Percentiles rank a stretch among this genome's conserved stretches.
Conservation (phyloP, 2,329 filamentous ascomycete genomes). For the Microcyclospora pomicola region DNA sequence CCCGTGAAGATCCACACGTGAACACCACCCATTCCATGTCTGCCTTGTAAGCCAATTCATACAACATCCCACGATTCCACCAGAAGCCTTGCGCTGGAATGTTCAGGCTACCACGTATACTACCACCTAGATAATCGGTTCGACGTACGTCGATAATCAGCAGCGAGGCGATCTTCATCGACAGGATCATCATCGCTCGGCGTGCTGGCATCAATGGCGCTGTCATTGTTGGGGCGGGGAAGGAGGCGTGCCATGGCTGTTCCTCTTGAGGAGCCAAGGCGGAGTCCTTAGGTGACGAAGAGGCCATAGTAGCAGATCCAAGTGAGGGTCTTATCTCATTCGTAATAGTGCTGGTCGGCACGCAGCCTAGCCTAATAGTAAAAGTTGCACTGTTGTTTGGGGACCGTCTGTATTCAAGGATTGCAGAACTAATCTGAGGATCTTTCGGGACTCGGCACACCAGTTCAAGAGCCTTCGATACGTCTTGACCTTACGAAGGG, state of each 20-base stretch:
- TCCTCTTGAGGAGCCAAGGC: constrained; percentile 1
- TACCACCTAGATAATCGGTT: constrained; percentile 34
- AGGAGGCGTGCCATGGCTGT: constrained; percentile 28
- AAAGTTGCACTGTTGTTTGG: no score
- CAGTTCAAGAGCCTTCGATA: no score
- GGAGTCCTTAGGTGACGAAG: no score
- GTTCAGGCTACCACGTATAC: constrained; percentile 32
- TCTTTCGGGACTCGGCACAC: no score
- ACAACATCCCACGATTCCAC: constrained; percentile 31
- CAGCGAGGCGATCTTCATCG: constrained; percentile 24
- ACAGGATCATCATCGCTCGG: constrained; percentile 23
- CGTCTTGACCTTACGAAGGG: no score
- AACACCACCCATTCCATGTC: constrained; percentile 34
- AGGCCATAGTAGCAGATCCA: no score
- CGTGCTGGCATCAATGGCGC: constrained; percentile 26
- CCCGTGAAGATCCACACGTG: constrained; percentile 28
- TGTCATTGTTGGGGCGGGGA: constrained; percentile 26
- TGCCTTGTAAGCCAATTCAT: constrained; percentile 30
- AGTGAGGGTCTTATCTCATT: no score
- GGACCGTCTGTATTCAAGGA: no score
- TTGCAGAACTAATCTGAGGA: no score
- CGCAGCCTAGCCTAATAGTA: no score
- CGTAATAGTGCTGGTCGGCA: no score
- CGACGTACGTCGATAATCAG: constrained; percentile 33
- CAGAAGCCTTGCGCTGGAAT: constrained; percentile 36